Base-by-base conservation (phyloP, 495 filamentous ascomycete species). In the Penicillium dipodomyicola region DNA sequence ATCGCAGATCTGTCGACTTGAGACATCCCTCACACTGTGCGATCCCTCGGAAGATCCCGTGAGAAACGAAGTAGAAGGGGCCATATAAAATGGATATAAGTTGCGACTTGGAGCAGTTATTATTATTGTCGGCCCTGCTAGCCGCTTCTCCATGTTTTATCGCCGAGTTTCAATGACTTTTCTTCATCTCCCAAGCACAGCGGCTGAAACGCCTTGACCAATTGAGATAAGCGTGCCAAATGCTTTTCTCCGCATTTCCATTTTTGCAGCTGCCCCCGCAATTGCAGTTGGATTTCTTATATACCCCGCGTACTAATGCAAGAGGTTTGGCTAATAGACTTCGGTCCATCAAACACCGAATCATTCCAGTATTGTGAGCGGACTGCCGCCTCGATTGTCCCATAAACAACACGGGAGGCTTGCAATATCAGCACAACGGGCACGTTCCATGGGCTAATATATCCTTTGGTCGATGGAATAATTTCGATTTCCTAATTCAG, bases 371-470 rank as follows among this genome's bases (percentile, higher is more conserved):
- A 20, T 11, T n/a, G 23, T n/a, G 4, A 17, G 6, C 19, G 40
- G 14, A 20, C 43, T 27, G 6, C 43, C 43, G 43, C 43, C 23
- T 45, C 27, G n/a, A 27, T 20, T 43, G 54, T 59, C 54, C 60
- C 63, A 27, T 50, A 63, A 57, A 62, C 53, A 60, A 55, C 63
- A 62, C 60, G 59, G 63, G 39, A 17, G 22, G 9, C 45, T 17
- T 11, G 22, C 22, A 7, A 12, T 6, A 35, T 15, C 3, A 39
- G 14, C 19, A 14, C 17, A 12, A 25, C 5, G 14, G 25, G 3
- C 20, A 11, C n/a, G 33, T 2, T 6, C 42, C 4, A 25, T 43
- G 49, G 49, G 1, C 22, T 45, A 19, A 35, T 45, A 17, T 12
- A 11, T 25, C 17, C 19, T 35, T 35, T 11, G n/a, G 14, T 44